Evolutionary conservation across 177 flowering plant species (phyloP).

Genomic region (Viscum album): DNA sequence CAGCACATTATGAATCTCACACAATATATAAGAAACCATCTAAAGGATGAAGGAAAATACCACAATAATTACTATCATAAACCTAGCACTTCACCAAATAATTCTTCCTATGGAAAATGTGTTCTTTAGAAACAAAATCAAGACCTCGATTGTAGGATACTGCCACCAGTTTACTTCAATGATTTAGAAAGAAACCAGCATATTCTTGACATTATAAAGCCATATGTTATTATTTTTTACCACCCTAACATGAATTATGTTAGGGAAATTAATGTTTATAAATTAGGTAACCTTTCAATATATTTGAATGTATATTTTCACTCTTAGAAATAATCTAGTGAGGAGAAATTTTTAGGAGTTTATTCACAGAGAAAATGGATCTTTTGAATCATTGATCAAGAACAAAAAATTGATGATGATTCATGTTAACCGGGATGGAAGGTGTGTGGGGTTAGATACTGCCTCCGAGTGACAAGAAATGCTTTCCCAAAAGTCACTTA

Average conservation of each 20-base stretch:
- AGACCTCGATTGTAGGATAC: constrained; percentile 30
- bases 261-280: constrained; percentile 78
- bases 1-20: too few relatives aligned
- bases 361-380: constrained; percentile 80
- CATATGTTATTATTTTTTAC: constrained; percentile 66
- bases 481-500: constrained; percentile 52
- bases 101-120: constrained; percentile 13
- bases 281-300: constrained; percentile 69
- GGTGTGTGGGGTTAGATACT: constrained; percentile 34
- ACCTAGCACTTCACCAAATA: too few relatives aligned
- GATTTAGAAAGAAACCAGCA: constrained; percentile 66
- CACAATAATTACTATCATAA: too few relatives aligned
- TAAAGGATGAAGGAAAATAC: too few relatives aligned
- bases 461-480: constrained; percentile 34
- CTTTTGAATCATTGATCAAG: constrained; percentile 90
- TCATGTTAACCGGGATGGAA: constrained; percentile 81
- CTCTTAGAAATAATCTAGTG: constrained; percentile 88
- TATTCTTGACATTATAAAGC: constrained; percentile 67
- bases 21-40: too few relatives aligned
- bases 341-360: constrained; percentile 96
- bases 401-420: constrained; percentile 95
- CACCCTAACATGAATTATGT: constrained; percentile 73
- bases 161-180: constrained; percentile 68
- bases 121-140: constrained; percentile 26
- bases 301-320: constrained; percentile 78